phyloP scores from a whole-genome alignment of 768 basidiomycete species.

The Collybia sordida region DNA sequence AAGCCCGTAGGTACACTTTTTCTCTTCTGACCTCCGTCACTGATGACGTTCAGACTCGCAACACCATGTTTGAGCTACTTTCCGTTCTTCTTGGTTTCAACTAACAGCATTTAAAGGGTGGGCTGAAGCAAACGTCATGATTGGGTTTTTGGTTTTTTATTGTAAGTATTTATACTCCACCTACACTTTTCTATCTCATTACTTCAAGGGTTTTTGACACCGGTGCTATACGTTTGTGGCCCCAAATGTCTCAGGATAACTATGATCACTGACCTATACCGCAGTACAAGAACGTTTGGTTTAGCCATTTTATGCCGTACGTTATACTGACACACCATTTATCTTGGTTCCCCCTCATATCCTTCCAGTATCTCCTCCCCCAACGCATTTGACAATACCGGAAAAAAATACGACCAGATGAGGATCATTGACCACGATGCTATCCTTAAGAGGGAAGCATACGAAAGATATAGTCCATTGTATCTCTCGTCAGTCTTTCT shows the following conservation, averaged over 20 bases:
- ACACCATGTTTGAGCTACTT: slow-evolving; percentile 40
- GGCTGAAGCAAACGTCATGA: slow-evolving; percentile 70
- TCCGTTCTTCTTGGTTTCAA: slow-evolving; percentile 3
- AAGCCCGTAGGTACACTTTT: slow-evolving; percentile 45
- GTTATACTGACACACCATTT: slow-evolving; percentile 15
- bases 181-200: slow-evolving; percentile 1
- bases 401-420: slow-evolving; percentile 40
- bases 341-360: slow-evolving; percentile 7
- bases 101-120: slow-evolving; percentile 48
- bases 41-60: slow-evolving; percentile 32
- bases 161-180: slow-evolving; percentile 35
- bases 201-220: slow-evolving; percentile 45
- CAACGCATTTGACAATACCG: slow-evolving; percentile 61
- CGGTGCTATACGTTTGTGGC: slow-evolving; percentile 42
- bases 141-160: slow-evolving; percentile 64
- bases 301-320: slow-evolving; percentile 57
- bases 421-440: slow-evolving; percentile 39
- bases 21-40: slow-evolving; percentile 8
- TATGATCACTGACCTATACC: background rate
- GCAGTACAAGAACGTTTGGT: slow-evolving; percentile 55
- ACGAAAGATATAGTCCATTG: slow-evolving; percentile 46
- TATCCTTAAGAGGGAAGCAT: slow-evolving; percentile 41
- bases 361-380: slow-evolving; percentile 40
- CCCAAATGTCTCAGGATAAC: too few species aligned
- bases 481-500: slow-evolving; percentile 39